A percentile compares a stretch with the other conserved stretches of the same genome.
These are phyloP conservation scores for Lathyrus aphaca DNA, from an alignment of 306 rosid species.

Conservation along the genomic window DNA sequence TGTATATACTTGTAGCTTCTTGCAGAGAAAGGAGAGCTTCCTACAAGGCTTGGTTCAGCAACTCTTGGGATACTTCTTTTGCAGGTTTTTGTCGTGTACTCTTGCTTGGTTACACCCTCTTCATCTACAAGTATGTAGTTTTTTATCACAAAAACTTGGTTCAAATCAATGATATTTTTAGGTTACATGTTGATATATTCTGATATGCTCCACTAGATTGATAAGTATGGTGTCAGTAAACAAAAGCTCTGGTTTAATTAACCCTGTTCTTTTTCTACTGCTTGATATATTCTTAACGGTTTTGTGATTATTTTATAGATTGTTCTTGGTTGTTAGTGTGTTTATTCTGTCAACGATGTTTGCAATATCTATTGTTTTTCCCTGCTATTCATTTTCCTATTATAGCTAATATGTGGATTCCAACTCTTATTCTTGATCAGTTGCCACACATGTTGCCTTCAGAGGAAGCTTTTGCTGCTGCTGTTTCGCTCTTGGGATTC, in stretches of 20 bases:
- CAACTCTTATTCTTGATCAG: slow-evolving; percentile 60
- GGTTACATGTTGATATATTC: slow-evolving; percentile 44
- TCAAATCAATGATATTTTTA: too few relatives aligned
- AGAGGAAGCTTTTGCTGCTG: slow-evolving; percentile 97
- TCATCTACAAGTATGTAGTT: slow-evolving; percentile 26
- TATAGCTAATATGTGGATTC: slow-evolving; percentile 10
- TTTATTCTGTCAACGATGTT: background rate
- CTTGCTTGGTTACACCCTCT: too few relatives aligned
- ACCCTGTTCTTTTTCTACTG: slow-evolving; percentile 43
- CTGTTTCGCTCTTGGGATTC: slow-evolving; percentile 92
- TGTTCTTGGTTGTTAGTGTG: slow-evolving; percentile 30
- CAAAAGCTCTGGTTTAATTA: slow-evolving; percentile 24
- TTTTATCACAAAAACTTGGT: too few relatives aligned
- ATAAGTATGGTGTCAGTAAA: slow-evolving; percentile 38
- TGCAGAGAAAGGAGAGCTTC: too few relatives aligned
- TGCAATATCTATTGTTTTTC: background rate
- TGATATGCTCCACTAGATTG: slow-evolving; percentile 31
- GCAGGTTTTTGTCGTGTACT: too few relatives aligned
- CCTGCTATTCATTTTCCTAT: too few relatives aligned
- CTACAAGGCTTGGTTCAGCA: too few relatives aligned
- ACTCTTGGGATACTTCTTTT: too few relatives aligned
- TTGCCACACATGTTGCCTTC: slow-evolving; percentile 98
- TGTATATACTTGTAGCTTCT: too few relatives aligned
- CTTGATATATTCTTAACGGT: slow-evolving; percentile 43
- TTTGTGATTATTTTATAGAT: slow-evolving; percentile 19